Conservation (phyloP, 108 stramenopile species). For the Skeletonema menzelii region DNA sequence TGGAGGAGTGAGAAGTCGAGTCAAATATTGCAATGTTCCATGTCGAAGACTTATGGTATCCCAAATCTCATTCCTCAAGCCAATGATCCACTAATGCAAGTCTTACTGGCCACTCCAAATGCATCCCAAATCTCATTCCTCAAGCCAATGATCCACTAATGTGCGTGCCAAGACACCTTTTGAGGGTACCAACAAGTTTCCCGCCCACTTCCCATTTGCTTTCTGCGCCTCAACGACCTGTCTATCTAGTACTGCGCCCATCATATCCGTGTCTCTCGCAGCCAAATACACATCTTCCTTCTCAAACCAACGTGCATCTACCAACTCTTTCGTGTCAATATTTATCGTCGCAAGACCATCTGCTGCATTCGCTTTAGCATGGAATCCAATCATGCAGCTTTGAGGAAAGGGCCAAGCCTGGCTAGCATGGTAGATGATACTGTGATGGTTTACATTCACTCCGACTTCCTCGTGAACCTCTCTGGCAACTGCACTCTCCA, state of each 20-base stretch:
- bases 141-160: conserved; percentile 75
- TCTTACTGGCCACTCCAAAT: background rate
- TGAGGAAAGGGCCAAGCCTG: conserved; percentile 91
- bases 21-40: no score
- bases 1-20: no score
- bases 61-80: conserved; percentile 35
- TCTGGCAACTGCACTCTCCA: conserved; percentile 71
- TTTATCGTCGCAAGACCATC: conserved; percentile 48
- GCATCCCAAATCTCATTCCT: background rate
- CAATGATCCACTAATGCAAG: conserved; percentile 64
- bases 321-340: conserved; percentile 69
- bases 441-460: conserved; percentile 45
- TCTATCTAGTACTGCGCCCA: conserved; percentile 62
- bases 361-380: conserved; percentile 37
- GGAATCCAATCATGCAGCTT: conserved; percentile 76
- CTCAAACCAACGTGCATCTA: conserved; percentile 74
- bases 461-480: conserved; percentile 84
- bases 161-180: conserved; percentile 71
- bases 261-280: conserved; percentile 32
- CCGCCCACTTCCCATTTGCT: conserved; percentile 38
- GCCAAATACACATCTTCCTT: conserved; percentile 54
- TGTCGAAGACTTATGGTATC: no score
- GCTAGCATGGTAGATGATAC: conserved; percentile 59
- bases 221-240: conserved; percentile 57
- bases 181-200: conserved; percentile 68